These are phyloP conservation scores for Paracoccidioides brasiliensis DNA, from an alignment of 2,329 filamentous ascomycete genomes.

Conservation along the genomic window DNA sequence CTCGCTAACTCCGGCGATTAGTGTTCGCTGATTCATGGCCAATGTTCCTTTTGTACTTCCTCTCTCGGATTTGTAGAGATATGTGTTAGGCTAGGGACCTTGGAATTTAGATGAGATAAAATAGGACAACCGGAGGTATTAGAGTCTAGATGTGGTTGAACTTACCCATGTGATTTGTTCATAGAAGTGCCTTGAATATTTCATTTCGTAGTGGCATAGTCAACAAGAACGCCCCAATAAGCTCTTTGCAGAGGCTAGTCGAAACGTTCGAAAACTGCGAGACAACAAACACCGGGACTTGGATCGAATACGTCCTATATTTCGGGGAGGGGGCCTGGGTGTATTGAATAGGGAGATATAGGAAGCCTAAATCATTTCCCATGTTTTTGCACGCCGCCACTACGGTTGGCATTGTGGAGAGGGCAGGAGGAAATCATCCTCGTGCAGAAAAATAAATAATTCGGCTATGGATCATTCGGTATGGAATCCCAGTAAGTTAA, in stretches of 20 bases:
- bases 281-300: background rate
- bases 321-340: background rate
- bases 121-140: background rate
- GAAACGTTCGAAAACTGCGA: background rate
- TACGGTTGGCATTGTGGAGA: background rate
- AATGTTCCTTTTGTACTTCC: background rate
- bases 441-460: background rate
- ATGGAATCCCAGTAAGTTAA: conserved; percentile 4
- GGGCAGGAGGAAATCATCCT: too few species aligned
- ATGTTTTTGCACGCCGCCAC: background rate
- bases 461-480: background rate
- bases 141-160: background rate
- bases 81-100: background rate
- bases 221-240: too few species aligned
- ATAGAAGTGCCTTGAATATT: background rate
- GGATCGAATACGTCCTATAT: background rate
- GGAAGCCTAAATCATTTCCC: background rate
- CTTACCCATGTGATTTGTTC: background rate
- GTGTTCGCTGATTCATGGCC: too few species aligned
- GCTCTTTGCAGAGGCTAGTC: background rate
- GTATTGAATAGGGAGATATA: background rate
- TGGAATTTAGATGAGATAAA: background rate
- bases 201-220: background rate
- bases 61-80: background rate
- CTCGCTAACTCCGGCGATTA: too few species aligned